A percentile compares a stretch with the other conserved stretches of the same genome.
Conservation (phyloP, 2,329 filamentous ascomycete genomes). For the Dendrostoma leiphaemia region DNA sequence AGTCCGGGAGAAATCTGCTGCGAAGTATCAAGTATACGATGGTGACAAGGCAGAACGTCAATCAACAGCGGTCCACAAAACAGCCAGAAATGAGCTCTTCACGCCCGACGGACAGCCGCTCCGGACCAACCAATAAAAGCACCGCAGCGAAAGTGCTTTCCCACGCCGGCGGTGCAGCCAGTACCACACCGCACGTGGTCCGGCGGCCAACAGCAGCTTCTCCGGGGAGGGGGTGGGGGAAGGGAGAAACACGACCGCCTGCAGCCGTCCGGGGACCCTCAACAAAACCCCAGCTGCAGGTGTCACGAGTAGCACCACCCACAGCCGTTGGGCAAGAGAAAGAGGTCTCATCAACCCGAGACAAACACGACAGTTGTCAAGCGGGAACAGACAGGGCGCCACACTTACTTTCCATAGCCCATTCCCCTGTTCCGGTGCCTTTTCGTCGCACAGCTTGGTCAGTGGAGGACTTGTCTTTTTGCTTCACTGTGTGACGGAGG, state of each 20-base stretch:
- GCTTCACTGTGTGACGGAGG: neutral
- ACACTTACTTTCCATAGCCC: constrained; percentile 48
- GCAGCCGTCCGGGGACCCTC: neutral
- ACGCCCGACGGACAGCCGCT: neutral
- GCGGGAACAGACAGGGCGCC: constrained; percentile 1
- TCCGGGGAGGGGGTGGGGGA: too few species aligned
- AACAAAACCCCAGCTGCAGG: neutral
- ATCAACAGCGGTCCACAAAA: too few species aligned
- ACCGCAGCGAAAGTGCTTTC: neutral
- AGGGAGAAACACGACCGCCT: neutral
- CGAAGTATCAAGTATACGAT: too few species aligned
- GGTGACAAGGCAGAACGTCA: too few species aligned
- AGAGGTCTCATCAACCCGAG: neutral
- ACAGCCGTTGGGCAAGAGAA: neutral
- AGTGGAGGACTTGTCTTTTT: constrained; percentile 10
- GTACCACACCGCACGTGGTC: neutral
- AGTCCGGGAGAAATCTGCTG: too few species aligned
- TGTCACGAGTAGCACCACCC: neutral
- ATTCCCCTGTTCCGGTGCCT: constrained; percentile 52
- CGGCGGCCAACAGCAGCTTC: neutral
- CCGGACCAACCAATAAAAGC: neutral
- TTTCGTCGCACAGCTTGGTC: constrained; percentile 17
- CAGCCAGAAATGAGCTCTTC: too few species aligned
- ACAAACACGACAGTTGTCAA: neutral
- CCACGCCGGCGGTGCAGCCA: neutral